phyloP scores from a whole-genome alignment of 163 green algal genomes.

The Botryococcus braunii region DNA sequence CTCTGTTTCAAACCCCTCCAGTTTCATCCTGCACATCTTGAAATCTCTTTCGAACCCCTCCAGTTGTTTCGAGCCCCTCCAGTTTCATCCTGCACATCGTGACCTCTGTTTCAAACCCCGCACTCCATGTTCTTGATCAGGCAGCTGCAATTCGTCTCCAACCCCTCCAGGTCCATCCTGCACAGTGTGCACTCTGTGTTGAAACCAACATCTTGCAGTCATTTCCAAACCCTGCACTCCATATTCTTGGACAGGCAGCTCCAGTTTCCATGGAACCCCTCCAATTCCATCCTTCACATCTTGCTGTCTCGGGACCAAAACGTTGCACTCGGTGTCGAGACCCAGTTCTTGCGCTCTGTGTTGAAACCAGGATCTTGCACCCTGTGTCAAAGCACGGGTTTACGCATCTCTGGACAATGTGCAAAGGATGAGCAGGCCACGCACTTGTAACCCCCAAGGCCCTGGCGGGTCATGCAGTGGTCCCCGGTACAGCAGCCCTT shows the following conservation, averaged over 20 bases:
- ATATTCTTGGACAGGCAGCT: slow-evolving; percentile 39
- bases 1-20: neutral
- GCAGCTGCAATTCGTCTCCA: no score
- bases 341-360: neutral
- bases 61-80: no score
- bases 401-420: no score
- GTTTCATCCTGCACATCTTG: neutral
- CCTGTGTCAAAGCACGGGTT: no score
- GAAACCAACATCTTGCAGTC: no score
- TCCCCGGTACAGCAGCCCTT: slow-evolving; percentile 26
- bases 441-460: slow-evolving; percentile 31
- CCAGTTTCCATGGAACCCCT: slow-evolving; percentile 31
- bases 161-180: no score
- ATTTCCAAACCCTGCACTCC: no score
- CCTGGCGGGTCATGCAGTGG: slow-evolving; percentile 19
- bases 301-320: neutral
- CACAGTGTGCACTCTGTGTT: no score
- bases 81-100: neutral
- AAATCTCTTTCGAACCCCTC: neutral
- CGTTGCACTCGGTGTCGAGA: neutral
- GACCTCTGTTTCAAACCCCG: no score
- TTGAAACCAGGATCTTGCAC: no score
- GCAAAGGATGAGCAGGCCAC: no score
- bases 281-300: slow-evolving; percentile 5
- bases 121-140: no score